phyloP scores from a whole-genome alignment of 805 yeast species.

The Zygoascus tannicola region DNA sequence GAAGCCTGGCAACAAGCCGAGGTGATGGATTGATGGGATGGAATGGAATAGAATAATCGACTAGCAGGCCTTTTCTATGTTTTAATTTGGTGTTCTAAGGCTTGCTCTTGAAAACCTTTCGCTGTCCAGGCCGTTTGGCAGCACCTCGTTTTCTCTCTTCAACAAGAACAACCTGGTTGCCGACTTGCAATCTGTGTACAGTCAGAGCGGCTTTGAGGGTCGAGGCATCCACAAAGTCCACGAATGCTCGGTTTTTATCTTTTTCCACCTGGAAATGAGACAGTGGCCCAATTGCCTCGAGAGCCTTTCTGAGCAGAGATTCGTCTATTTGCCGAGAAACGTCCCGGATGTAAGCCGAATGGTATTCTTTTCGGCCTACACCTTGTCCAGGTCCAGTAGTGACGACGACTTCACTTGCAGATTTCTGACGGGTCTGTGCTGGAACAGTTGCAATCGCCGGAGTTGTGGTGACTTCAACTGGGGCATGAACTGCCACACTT shows the following conservation, averaged over 20 bases:
- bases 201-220: slow-evolving; percentile 25
- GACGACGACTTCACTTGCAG: background rate
- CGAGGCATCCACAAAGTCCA: slow-evolving; percentile 28
- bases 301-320: slow-evolving; percentile 22
- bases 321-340: slow-evolving; percentile 23
- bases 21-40: too few species aligned
- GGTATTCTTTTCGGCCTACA: slow-evolving; percentile 15
- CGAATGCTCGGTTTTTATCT: slow-evolving; percentile 28
- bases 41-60: too few species aligned
- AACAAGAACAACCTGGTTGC: slow-evolving; percentile 22
- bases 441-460: background rate
- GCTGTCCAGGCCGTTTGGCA: too few species aligned
- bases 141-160: slow-evolving; percentile 29
- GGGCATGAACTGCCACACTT: background rate
- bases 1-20: too few species aligned
- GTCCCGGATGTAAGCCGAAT: slow-evolving; percentile 31
- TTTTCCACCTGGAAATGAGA: slow-evolving; percentile 29
- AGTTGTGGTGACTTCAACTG: background rate
- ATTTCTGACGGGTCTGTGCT: background rate
- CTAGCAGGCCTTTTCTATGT: too few species aligned
- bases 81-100: too few species aligned
- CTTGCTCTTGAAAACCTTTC: too few species aligned
- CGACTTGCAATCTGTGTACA: slow-evolving; percentile 25
- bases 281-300: slow-evolving; percentile 25
- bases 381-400: slow-evolving; percentile 1